Evolutionary conservation across 2,329 filamentous ascomycete species (phyloP).

Genomic region (Fusarium zealandicum): DNA sequence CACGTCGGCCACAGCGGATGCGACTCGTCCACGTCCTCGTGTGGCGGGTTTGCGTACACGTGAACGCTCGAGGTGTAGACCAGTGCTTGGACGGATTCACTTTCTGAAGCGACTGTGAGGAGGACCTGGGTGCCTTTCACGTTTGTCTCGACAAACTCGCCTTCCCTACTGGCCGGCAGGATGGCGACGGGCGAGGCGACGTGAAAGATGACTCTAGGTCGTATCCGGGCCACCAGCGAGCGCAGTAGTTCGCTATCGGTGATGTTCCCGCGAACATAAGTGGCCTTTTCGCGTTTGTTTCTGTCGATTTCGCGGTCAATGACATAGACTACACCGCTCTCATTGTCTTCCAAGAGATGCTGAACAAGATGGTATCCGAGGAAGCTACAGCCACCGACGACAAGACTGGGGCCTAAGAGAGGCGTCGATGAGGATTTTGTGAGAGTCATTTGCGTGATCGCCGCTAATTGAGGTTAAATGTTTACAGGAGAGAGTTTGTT

Average conservation of each 20-base stretch:
- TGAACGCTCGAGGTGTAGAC: conserved; percentile 46
- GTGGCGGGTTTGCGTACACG: conserved; percentile 39
- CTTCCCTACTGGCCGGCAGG: conserved; percentile 22
- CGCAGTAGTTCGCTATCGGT: conserved; percentile 18
- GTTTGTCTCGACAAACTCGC: conserved; percentile 41
- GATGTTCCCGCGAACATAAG: conserved; percentile 42
- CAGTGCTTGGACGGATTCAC: conserved; percentile 36
- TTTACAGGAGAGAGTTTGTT: background rate
- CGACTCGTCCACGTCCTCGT: conserved; percentile 35
- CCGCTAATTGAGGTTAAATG: background rate
- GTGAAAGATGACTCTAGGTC: conserved; percentile 45
- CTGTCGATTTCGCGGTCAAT: conserved; percentile 38
- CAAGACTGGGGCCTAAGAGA: conserved; percentile 3
- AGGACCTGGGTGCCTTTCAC: conserved; percentile 44
- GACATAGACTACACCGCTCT: conserved; percentile 37
- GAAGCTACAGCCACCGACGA: conserved; percentile 47
- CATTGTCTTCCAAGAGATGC: conserved; percentile 35
- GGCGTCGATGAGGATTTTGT: background rate
- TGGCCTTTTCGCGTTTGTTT: conserved; percentile 36
- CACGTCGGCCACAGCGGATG: conserved; percentile 33
- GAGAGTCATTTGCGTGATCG: background rate
- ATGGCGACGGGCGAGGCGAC: conserved; percentile 42
- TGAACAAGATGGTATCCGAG: conserved; percentile 45
- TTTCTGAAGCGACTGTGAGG: conserved; percentile 33
- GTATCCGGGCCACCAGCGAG: conserved; percentile 31